A percentile compares a stretch with the other conserved stretches of the same genome.
Evolutionary conservation across 1,139 yeast species (phyloP).

Genomic region (Blastobotrys serpentis): DNA sequence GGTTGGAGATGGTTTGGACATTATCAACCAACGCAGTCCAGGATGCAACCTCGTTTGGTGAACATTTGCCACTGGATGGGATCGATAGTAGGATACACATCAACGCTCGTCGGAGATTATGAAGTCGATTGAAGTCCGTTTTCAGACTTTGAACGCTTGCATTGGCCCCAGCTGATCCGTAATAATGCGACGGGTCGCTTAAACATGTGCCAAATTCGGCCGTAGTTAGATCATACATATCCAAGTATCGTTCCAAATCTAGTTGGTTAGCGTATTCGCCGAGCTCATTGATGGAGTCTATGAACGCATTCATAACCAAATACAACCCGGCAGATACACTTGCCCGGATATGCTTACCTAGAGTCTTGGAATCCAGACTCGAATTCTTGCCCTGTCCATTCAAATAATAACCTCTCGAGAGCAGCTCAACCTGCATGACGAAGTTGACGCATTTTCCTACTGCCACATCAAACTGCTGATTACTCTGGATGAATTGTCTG

Average conservation of each 20-base stretch:
- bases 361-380: slow-evolving; percentile 15
- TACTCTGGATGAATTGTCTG: slow-evolving; percentile 32
- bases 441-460: slow-evolving; percentile 35
- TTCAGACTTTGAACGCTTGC: slow-evolving; percentile 32
- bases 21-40: slow-evolving; percentile 39
- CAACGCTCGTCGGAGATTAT: slow-evolving; percentile 42
- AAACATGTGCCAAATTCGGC: slow-evolving; percentile 15
- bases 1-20: slow-evolving; percentile 30
- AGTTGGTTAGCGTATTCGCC: slow-evolving; percentile 34
- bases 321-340: slow-evolving; percentile 37
- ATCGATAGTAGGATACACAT: slow-evolving; percentile 45
- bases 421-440: slow-evolving; percentile 42
- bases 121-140: slow-evolving; percentile 39
- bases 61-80: slow-evolving; percentile 33
- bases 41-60: slow-evolving; percentile 27
- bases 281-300: slow-evolving; percentile 33
- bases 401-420: slow-evolving; percentile 35
- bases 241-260: slow-evolving; percentile 44
- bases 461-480: slow-evolving; percentile 37
- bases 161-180: slow-evolving; percentile 34
- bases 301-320: slow-evolving; percentile 28
- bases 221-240: slow-evolving; percentile 41
- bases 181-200: slow-evolving; percentile 17
- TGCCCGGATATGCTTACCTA: slow-evolving; percentile 29
- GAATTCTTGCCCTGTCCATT: slow-evolving; percentile 3